Conservation (phyloP, 2,329 filamentous ascomycete genomes). For the Chaetomium globosum region DNA sequence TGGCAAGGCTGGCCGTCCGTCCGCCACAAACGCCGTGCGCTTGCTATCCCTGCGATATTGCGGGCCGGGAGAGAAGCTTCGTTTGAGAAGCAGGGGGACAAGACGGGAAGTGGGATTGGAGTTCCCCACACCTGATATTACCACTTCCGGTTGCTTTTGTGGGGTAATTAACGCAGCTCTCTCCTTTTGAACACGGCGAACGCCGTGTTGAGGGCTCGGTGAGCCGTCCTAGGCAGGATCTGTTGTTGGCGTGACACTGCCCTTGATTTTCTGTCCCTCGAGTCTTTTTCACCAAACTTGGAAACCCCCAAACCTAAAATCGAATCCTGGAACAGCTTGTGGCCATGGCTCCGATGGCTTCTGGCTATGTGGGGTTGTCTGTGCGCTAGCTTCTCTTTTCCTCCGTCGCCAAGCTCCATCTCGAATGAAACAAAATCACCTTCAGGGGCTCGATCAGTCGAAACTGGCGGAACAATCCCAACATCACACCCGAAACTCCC, state of each 20-base stretch:
- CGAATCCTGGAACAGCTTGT: not conserved
- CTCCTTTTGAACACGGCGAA: not conserved
- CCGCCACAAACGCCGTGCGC: not conserved
- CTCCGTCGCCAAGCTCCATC: conserved; percentile 4
- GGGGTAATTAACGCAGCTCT: conserved; percentile 17
- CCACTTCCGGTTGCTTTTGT: conserved; percentile 23
- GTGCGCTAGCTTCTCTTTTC: conserved; percentile 2
- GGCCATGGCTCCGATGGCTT: not conserved
- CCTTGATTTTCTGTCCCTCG: not conserved
- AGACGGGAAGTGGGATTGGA: conserved; percentile 23
- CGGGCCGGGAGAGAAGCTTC: conserved; percentile 15
- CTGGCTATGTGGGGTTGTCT: not conserved
- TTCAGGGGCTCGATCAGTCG: conserved; percentile 1
- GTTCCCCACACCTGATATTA: conserved; percentile 28
- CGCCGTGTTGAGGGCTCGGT: not conserved
- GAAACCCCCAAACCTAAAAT: not conserved
- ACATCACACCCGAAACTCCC: not conserved
- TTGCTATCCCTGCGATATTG: conserved; percentile 11
- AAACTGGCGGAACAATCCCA: not conserved
- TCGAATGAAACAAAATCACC: conserved; percentile 13
- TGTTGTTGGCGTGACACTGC: not conserved
- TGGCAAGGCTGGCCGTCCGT: not conserved
- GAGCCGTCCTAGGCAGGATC: not conserved
- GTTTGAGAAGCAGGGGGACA: conserved; percentile 11
- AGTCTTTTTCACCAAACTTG: not conserved